Base-by-base conservation (phyloP, 352 stramenopile genomes). In the Globisporangium canariense region DNA sequence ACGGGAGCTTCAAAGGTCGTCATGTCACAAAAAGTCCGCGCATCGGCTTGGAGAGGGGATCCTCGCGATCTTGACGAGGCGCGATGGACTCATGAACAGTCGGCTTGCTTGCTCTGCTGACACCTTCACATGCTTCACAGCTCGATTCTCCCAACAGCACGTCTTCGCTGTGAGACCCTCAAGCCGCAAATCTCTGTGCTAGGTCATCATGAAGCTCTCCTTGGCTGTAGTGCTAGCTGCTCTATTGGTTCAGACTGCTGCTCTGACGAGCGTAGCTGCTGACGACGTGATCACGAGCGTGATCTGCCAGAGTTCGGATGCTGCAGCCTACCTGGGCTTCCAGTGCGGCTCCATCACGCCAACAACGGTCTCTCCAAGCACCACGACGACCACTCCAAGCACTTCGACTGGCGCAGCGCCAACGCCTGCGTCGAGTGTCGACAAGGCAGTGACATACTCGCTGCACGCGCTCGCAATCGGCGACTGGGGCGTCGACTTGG, bases 391-490 rank as follows among this genome's bases (percentile, higher is more conserved):
- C 65, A 10, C 45, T 46, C 36, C 61, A 62, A 0, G 54, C 52
- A 16, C 32, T 36, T 8, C 32, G 32, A 36, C 32, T 36, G 32
- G 32, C 32, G 65, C 74, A 11, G 22, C 58, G 2, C 63, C 73
- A 16, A 61, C 59, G 3, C 65, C 74, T 1, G 30, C 58, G 3
- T 61, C 71, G 16, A 68, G 66, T 11, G 62, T 88, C 9, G 79
- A 77, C 25, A 61, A 65, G 9, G 67, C 43, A 0, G 77, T 68
- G 10, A 88, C 72, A 9, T 89, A 88, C 53, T 52, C 74, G 46
- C 64, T 89, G 40, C 78, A 89, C 46, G 78, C 76, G n/a, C 70
- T 91, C 46, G 80, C 82, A 13, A 90, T 91, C 51, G 82, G 82
- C 14, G 82, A 90, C 69, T 90, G 82, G 80, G 82, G 80, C 1